A percentile compares a stretch with the other conserved stretches of the same genome.
Conservation (phyloP, 2,329 filamentous ascomycete species). For the Fusarium compactum region DNA sequence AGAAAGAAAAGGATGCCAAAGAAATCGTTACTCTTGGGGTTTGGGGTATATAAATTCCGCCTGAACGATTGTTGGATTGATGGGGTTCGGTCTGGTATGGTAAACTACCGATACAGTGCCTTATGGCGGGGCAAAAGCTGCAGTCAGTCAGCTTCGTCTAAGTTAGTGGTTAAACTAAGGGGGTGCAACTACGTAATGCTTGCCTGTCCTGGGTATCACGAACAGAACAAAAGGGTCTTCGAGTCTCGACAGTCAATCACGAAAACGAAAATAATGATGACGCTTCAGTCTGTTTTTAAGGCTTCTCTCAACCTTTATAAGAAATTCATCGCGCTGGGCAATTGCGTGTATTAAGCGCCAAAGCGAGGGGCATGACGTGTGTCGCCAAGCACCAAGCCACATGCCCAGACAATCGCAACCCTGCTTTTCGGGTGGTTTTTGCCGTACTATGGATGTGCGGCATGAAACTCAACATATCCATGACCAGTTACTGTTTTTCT, state of each 20-base stretch:
- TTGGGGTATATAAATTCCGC: constrained; percentile 18
- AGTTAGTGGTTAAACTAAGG: constrained; percentile 13
- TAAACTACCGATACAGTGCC: neutral
- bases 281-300: constrained; percentile 4
- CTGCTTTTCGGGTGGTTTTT: constrained; percentile 45
- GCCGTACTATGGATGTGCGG: constrained; percentile 33
- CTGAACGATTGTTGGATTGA: constrained; percentile 17
- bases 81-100: constrained; percentile 18
- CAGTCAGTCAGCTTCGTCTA: constrained; percentile 34
- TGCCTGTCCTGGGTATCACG: constrained; percentile 16
- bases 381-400: constrained; percentile 50
- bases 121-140: constrained; percentile 42
- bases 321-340: constrained; percentile 13
- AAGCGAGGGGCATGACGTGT: constrained; percentile 49
- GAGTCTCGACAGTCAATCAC: neutral
- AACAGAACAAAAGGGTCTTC: neutral
- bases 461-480: constrained; percentile 18
- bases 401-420: constrained; percentile 46
- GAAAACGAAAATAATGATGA: neutral
- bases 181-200: constrained; percentile 35
- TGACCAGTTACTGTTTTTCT: neutral
- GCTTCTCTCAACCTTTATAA: constrained; percentile 23
- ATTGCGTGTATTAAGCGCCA: constrained; percentile 40
- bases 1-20: constrained; percentile 5
- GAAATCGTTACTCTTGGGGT: constrained; percentile 18